Conservation (phyloP, 2,329 filamentous ascomycete species). For the Dactylonectria macrodidyma region DNA sequence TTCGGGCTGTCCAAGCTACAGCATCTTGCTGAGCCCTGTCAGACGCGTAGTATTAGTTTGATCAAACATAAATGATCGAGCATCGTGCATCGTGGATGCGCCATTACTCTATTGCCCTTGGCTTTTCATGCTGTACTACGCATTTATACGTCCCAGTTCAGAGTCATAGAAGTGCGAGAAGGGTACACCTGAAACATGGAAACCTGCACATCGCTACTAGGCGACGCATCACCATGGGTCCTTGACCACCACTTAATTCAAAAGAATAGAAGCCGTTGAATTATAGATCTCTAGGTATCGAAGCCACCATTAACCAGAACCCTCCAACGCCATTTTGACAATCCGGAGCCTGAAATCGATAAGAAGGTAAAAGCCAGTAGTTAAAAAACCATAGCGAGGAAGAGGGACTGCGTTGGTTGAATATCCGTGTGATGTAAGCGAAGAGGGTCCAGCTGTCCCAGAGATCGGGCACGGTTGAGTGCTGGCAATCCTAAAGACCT, state of each 20-base stretch:
- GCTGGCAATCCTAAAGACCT: neutral
- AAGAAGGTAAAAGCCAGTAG: neutral
- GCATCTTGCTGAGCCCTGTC: neutral
- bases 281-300: conserved; percentile 34
- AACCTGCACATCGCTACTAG: conserved; percentile 11
- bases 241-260: neutral
- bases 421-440: neutral
- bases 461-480: neutral
- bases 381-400: neutral
- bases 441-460: neutral
- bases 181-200: neutral
- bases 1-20: neutral
- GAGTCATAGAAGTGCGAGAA: neutral
- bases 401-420: neutral
- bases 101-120: neutral
- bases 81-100: neutral
- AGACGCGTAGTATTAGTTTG: neutral
- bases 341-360: neutral
- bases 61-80: neutral
- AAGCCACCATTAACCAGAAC: conserved; percentile 30
- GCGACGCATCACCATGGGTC: neutral
- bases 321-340: conserved; percentile 33
- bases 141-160: neutral
- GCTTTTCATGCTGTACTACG: neutral
- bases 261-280: conserved; percentile 26